These are phyloP conservation scores for Rhodotorula babjevae DNA, from an alignment of 768 basidiomycete genomes.

Conservation along the genomic window DNA sequence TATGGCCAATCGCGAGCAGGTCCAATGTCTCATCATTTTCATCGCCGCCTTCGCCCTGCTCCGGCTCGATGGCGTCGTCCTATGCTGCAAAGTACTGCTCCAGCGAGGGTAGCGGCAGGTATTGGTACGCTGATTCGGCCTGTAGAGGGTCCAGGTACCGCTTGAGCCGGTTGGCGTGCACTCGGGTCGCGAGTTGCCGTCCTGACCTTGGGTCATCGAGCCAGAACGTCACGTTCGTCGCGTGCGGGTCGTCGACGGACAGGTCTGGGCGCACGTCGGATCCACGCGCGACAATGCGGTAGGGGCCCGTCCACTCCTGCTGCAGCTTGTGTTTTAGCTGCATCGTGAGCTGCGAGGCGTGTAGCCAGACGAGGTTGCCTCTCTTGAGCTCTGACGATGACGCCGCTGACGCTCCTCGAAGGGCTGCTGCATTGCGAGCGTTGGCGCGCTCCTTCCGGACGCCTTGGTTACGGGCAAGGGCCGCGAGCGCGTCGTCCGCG, in stretches of 20 bases:
- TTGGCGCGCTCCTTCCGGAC: not conserved
- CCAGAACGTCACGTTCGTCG: not conserved
- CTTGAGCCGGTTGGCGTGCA: not conserved
- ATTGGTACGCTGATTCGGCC: too few relatives aligned
- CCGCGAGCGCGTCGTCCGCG: not conserved
- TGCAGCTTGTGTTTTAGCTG: not conserved
- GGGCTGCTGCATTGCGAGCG: not conserved
- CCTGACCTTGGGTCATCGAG: not conserved
- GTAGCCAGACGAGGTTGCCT: not conserved
- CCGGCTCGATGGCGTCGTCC: too few relatives aligned
- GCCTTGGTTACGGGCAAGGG: not conserved
- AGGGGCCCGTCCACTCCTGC: not conserved
- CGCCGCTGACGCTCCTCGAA: not conserved
- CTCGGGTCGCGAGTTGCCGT: not conserved
- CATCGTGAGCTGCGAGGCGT: not conserved
- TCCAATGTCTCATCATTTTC: too few relatives aligned
- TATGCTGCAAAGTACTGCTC: too few relatives aligned
- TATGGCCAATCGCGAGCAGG: too few relatives aligned
- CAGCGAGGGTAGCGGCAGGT: too few relatives aligned
- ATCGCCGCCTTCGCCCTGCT: too few relatives aligned
- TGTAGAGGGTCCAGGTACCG: too few relatives aligned
- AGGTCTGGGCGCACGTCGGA: not conserved
- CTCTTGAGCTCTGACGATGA: not conserved
- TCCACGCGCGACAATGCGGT: not conserved
- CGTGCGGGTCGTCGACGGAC: not conserved